Base-by-base conservation (phyloP, 176 grass and related monocot genomes). In the Phoenix dactylifera region DNA sequence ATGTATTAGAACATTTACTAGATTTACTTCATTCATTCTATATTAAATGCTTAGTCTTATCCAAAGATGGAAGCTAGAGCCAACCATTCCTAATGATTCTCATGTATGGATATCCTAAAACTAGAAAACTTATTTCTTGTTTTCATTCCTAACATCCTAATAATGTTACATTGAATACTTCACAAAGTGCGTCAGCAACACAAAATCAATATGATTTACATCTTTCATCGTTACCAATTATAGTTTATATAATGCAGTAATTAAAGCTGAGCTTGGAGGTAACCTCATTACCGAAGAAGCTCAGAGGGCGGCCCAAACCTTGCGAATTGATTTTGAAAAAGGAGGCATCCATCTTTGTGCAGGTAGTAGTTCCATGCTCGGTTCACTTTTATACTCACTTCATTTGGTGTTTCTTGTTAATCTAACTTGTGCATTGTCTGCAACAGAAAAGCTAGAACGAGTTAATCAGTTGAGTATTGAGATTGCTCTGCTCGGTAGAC, bases 311-410 rank as follows among this genome's bases (percentile, higher is more conserved):
- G 86, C 80, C 4, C 66, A 72, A 65, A 58, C 78, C 16, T 79
- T 96, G 67, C 80, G 72, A 16, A 70, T 82, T 57, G 91, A 96
- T 66, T 96, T 96, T 82, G 83, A 96, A 60, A 96, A 90, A 14
- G 91, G 91, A 55, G 91, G 86, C 50, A 90, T 96, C 51, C 86
- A 96, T 90, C 91, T 96, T 61, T 73, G 83, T 68, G 22, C 70
- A 71, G 86, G 91, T 96, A 72, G 3, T 56, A 22, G 18, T 39
- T 57, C 17, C 20, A 44, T 44, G 2, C 35, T 44, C 14, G 35
- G 10, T 44, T 44, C 35, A 44, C 35, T 10, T 44, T 44, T 12
- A 49, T 69, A 12, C 57, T 59, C 49, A 64, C 19, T 59, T 16
- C 50, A 63, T 72, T 32, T 49, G 72, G 18, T 63, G 22, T 55